These are phyloP conservation scores for Ustilago crameri DNA, from an alignment of 1,284 basidiomycete species.

Conservation along the genomic window DNA sequence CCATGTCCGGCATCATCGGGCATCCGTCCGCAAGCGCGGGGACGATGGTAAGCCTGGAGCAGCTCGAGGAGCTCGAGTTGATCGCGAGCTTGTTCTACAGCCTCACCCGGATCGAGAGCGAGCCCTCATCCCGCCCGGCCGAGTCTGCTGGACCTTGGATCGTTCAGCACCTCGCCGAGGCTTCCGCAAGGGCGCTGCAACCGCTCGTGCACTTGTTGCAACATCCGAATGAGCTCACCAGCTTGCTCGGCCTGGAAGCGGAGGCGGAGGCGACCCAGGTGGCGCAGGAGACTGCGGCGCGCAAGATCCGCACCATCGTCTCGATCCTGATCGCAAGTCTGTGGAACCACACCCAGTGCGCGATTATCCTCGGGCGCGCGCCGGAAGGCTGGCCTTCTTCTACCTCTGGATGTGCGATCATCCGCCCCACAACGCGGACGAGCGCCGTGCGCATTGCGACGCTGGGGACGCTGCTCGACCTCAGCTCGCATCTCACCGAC, in stretches of 20 bases:
- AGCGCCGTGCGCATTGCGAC: constrained; percentile 53
- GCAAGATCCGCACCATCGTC: constrained; percentile 44
- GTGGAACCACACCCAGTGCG: constrained; percentile 77
- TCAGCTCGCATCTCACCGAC: constrained; percentile 50
- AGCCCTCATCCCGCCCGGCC: constrained; percentile 7
- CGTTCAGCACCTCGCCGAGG: constrained; percentile 25
- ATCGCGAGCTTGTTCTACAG: constrained; percentile 51
- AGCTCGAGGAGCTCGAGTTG: constrained; percentile 49
- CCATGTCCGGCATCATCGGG: constrained; percentile 73
- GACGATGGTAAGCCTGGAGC: constrained; percentile 34
- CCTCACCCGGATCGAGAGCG: constrained; percentile 40
- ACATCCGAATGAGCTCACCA: constrained; percentile 86
- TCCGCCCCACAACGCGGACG: constrained; percentile 51
- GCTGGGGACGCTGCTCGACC: constrained; percentile 62
- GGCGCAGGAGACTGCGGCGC: constrained; percentile 71
- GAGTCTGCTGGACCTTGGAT: constrained; percentile 15
- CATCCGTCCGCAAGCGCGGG: constrained; percentile 72
- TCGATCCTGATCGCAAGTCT: constrained; percentile 73
- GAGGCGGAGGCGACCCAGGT: constrained; percentile 73
- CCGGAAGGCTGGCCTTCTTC: constrained; percentile 78
- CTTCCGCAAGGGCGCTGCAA: constrained; percentile 72
- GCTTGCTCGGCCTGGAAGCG: constrained; percentile 77
- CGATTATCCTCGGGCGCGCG: constrained; percentile 76
- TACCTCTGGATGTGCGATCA: constrained; percentile 72
- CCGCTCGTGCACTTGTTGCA: constrained; percentile 88